Conservation (phyloP, 2,329 filamentous ascomycete species). For the Colletotrichum simmondsii region DNA sequence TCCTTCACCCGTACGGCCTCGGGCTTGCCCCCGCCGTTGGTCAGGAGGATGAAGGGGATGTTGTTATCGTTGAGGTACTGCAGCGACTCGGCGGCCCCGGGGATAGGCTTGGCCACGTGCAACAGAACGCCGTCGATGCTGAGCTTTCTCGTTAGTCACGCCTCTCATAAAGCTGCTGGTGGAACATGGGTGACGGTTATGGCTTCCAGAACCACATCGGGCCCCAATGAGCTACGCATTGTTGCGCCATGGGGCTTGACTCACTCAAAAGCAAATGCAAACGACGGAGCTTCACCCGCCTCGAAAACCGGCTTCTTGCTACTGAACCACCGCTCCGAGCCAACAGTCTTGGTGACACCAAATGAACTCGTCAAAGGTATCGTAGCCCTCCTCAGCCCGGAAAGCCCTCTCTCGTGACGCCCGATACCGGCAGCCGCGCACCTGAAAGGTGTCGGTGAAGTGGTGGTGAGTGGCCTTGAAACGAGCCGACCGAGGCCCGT, state of each 20-base stretch:
- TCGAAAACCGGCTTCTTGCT: slow-evolving; percentile 33
- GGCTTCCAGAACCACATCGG: no score
- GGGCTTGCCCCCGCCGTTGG: slow-evolving; percentile 91
- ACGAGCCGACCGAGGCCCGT: slow-evolving; percentile 15
- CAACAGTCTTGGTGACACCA: neutral
- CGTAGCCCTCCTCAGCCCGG: neutral
- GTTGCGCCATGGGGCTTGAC: slow-evolving; percentile 17
- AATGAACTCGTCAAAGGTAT: neutral
- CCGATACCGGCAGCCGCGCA: neutral
- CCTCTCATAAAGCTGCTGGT: neutral
- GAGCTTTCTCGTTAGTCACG: neutral
- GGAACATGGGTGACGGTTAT: no score
- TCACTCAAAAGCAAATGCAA: slow-evolving; percentile 53
- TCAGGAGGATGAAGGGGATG: slow-evolving; percentile 93
- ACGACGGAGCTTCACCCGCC: slow-evolving; percentile 41
- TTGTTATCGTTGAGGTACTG: slow-evolving; percentile 76
- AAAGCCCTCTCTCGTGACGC: neutral
- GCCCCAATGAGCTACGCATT: no score
- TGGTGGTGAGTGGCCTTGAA: slow-evolving; percentile 14
- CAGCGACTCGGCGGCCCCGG: slow-evolving; percentile 80
- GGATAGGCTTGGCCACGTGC: slow-evolving; percentile 81
- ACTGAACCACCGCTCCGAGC: slow-evolving; percentile 5
- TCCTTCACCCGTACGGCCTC: slow-evolving; percentile 58
- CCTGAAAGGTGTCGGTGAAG: neutral
- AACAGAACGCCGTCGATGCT: slow-evolving; percentile 95